Conservation (phyloP, 257 asterid species). For the Nicotiana knightiana region DNA sequence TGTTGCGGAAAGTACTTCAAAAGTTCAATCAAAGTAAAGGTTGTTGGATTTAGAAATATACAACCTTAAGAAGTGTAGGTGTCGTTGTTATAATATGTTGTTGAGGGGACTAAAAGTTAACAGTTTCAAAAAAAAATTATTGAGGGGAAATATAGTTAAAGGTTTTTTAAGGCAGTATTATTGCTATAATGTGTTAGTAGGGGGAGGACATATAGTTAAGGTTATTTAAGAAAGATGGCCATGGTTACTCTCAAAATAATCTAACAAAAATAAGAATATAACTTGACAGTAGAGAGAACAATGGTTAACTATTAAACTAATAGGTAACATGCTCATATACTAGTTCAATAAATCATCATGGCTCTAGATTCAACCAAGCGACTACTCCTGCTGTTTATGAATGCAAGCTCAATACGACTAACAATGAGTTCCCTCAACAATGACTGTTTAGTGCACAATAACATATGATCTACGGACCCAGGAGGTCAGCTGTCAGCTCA, state of each 20-base stretch:
- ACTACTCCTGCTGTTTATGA: not conserved
- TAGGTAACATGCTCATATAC: not conserved
- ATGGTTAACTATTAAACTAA: too few species aligned
- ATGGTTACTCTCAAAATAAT: not conserved
- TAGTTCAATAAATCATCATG: not conserved
- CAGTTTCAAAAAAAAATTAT: too few species aligned
- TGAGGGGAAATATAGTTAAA: not conserved
- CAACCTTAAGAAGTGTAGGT: not conserved
- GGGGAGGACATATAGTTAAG: not conserved
- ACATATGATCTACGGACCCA: not conserved
- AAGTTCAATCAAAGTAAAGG: not conserved
- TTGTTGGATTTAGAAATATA: not conserved
- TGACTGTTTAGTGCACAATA: not conserved
- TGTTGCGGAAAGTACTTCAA: not conserved
- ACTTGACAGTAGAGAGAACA: not conserved
- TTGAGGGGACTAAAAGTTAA: not conserved
- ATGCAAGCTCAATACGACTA: not conserved
- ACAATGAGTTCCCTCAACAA: not conserved
- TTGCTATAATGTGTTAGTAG: not conserved
- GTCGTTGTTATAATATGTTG: not conserved
- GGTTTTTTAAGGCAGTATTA: not conserved
- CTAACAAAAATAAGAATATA: not conserved
- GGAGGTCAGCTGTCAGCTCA: not conserved
- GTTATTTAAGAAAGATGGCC: not conserved
- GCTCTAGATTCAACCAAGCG: not conserved